These are phyloP conservation scores for Stromatinia cepivora DNA, from an alignment of 2,329 filamentous ascomycete species.

Conservation along the genomic window DNA sequence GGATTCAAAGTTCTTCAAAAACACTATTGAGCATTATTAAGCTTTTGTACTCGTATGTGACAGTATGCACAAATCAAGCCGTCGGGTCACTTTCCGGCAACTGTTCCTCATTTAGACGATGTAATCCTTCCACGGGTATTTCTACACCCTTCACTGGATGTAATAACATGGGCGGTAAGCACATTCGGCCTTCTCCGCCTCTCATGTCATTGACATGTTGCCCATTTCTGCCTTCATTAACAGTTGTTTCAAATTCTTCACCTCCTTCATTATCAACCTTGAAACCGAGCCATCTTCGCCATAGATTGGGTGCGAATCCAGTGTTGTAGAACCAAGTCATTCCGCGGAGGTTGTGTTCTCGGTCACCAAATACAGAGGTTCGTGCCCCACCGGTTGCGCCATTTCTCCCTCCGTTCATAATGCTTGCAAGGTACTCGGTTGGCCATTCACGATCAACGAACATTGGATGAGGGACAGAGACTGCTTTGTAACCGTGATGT, in stretches of 20 bases:
- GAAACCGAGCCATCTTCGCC: slow-evolving; percentile 82
- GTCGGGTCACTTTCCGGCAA: slow-evolving; percentile 39
- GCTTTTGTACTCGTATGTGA: neutral
- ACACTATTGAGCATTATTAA: neutral
- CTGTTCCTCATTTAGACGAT: slow-evolving; percentile 27
- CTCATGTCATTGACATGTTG: slow-evolving; percentile 50
- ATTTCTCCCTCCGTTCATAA: slow-evolving; percentile 78
- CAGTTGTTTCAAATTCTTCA: slow-evolving; percentile 69
- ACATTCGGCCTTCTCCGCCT: slow-evolving; percentile 82
- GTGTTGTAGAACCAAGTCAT: slow-evolving; percentile 92
- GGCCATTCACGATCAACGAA: slow-evolving; percentile 90
- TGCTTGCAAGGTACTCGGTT: slow-evolving; percentile 69
- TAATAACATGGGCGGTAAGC: slow-evolving; percentile 82
- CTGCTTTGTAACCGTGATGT: slow-evolving; percentile 90
- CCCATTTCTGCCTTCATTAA: slow-evolving; percentile 46
- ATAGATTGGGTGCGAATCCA: slow-evolving; percentile 77
- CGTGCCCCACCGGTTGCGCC: slow-evolving; percentile 72
- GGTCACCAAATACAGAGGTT: slow-evolving; percentile 74
- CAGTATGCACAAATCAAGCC: slow-evolving; percentile 34
- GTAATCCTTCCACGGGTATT: slow-evolving; percentile 42
- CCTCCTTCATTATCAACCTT: slow-evolving; percentile 77
- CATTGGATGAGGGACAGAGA: slow-evolving; percentile 85
- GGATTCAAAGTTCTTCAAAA: neutral
- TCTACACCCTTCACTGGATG: slow-evolving; percentile 84
- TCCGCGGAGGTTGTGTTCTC: slow-evolving; percentile 85